Conservation (phyloP, 768 basidiomycete genomes). For the Butyriboletus loyo region DNA sequence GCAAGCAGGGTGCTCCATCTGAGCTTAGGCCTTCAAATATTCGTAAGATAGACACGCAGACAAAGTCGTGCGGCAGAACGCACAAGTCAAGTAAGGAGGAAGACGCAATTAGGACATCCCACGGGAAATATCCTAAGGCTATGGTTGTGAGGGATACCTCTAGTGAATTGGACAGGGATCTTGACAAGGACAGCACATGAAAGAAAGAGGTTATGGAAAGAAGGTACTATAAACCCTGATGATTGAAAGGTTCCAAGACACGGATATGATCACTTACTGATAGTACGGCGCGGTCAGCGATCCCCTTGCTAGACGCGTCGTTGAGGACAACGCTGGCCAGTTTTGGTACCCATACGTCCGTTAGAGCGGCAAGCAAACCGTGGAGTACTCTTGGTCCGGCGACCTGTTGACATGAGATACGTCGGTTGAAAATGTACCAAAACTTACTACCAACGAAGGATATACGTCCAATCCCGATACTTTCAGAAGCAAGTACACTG, state of each 20-base stretch:
- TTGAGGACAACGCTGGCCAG: conserved; percentile 61
- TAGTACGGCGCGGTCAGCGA: conserved; percentile 36
- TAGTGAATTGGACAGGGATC: conserved; percentile 89
- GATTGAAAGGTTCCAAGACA: not conserved
- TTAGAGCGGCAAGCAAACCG: conserved; percentile 71
- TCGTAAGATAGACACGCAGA: conserved; percentile 23
- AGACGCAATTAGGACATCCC: conserved; percentile 44
- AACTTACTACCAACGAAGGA: conserved; percentile 60
- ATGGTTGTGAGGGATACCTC: conserved; percentile 83
- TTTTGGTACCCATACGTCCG: conserved; percentile 71
- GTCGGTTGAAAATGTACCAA: not conserved
- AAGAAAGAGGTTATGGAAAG: conserved; percentile 86
- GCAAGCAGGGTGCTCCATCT: conserved; percentile 52
- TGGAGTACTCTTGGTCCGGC: conserved; percentile 72
- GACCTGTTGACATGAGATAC: conserved; percentile 44
- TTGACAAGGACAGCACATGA: conserved; percentile 76
- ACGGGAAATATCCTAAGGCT: conserved; percentile 78
- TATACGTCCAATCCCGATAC: conserved; percentile 47
- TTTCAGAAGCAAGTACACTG: conserved; percentile 72
- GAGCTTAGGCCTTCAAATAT: conserved; percentile 33
- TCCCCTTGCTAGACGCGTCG: conserved; percentile 37
- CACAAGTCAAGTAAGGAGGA: conserved; percentile 18
- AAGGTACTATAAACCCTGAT: conserved; percentile 50
- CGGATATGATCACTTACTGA: conserved; percentile 51
- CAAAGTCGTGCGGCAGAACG: not conserved